Conservation (phyloP, 306 rosid genomes). For the Benincasa hispida region DNA sequence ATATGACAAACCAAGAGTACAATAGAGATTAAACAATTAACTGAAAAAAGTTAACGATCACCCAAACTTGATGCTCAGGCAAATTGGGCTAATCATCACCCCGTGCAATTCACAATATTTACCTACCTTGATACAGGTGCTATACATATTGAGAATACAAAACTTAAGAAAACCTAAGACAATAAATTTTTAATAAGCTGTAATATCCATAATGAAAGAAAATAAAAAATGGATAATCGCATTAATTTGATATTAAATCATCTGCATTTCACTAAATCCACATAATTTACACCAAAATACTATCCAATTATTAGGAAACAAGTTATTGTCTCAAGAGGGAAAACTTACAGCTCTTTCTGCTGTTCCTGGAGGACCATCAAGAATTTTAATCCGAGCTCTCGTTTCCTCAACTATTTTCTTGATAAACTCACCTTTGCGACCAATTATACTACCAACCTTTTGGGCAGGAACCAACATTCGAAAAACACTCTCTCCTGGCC, state of each 20-base stretch:
- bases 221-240: background rate
- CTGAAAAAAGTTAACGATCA: background rate
- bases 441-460: constrained; percentile 95
- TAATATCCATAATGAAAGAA: background rate
- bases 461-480: constrained; percentile 95
- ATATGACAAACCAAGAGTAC: background rate
- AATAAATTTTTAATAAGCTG: background rate
- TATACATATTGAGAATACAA: background rate
- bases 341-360: constrained; percentile 94
- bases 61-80: background rate
- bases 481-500: constrained; percentile 98
- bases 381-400: constrained; percentile 86
- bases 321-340: background rate
- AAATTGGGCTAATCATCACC: background rate
- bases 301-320: background rate
- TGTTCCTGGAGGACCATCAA: constrained; percentile 96
- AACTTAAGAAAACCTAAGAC: background rate
- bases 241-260: background rate
- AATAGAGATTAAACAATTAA: background rate
- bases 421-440: constrained; percentile 92
- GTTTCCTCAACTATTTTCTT: constrained; percentile 92
- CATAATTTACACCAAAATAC: background rate
- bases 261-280: background rate
- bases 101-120: background rate
- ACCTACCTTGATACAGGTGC: background rate